These are phyloP conservation scores for Suhomyces choctaworum DNA, from an alignment of 1,139 yeast species.

Conservation along the genomic window DNA sequence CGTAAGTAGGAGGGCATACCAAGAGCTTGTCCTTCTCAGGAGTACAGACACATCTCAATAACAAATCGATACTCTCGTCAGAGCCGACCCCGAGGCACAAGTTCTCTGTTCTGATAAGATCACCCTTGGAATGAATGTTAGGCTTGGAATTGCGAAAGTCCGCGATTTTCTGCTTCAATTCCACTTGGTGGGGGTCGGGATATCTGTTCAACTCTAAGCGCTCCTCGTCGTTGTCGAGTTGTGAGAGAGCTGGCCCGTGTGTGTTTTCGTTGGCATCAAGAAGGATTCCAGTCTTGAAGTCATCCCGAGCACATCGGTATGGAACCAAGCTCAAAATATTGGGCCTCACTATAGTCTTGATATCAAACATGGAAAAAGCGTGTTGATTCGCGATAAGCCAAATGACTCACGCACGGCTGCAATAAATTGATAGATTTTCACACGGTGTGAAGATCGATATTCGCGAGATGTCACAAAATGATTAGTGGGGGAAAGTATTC, in stretches of 20 bases:
- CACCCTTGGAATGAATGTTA: constrained; percentile 21
- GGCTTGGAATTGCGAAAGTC: constrained; percentile 64
- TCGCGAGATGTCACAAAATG: too few species aligned
- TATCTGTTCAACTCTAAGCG: constrained; percentile 72
- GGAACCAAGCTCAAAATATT: constrained; percentile 81
- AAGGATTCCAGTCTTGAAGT: constrained; percentile 67
- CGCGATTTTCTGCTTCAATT: constrained; percentile 69
- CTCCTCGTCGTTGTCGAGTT: constrained; percentile 26
- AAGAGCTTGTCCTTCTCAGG: constrained; percentile 84
- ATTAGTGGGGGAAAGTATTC: too few species aligned
- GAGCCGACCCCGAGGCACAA: constrained; percentile 95
- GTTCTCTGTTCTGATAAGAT: constrained; percentile 58
- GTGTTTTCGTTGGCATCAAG: constrained; percentile 97
- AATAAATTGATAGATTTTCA: constrained; percentile 2
- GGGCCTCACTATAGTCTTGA: constrained; percentile 71
- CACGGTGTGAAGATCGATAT: too few species aligned
- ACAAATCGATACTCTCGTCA: constrained; percentile 90
- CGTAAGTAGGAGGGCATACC: constrained; percentile 94
- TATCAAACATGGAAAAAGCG: constrained; percentile 44
- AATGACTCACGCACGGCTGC: constrained; percentile 10
- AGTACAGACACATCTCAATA: constrained; percentile 78
- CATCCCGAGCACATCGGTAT: constrained; percentile 91
- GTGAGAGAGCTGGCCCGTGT: constrained; percentile 74
- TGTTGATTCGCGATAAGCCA: constrained; percentile 1
- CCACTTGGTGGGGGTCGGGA: constrained; percentile 96